phyloP scores from a whole-genome alignment of 495 filamentous ascomycete species.

The Aspergillus saccharolyticus region DNA sequence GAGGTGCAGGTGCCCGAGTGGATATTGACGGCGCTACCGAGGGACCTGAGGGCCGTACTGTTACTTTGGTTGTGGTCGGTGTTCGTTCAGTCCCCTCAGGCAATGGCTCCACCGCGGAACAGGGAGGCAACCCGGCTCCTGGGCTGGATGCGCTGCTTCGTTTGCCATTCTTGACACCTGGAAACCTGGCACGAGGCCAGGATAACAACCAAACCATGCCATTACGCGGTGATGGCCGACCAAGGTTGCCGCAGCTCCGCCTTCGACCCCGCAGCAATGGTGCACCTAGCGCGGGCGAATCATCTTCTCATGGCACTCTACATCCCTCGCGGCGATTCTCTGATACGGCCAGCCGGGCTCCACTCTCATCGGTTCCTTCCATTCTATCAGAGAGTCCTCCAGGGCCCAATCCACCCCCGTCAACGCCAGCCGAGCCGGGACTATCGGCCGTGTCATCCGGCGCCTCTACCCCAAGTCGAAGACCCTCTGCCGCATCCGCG shows the following conservation, averaged over 20 bases:
- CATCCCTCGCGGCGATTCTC: slow-evolving; percentile 33
- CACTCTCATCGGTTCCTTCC: slow-evolving; percentile 32
- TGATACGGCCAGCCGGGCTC: slow-evolving; percentile 30
- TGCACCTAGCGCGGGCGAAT: slow-evolving; percentile 38
- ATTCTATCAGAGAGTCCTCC: slow-evolving; percentile 53
- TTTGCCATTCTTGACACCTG: slow-evolving; percentile 56
- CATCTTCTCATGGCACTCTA: slow-evolving; percentile 31
- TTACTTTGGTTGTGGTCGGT: slow-evolving; percentile 67
- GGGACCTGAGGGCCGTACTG: slow-evolving; percentile 54
- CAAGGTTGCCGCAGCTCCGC: slow-evolving; percentile 50
- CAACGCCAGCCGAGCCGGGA: slow-evolving; percentile 61
- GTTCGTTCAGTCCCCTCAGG: slow-evolving; percentile 63
- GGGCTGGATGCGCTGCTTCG: slow-evolving; percentile 46
- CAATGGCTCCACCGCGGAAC: slow-evolving; percentile 40
- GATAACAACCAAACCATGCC: slow-evolving; percentile 27
- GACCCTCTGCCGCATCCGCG: slow-evolving; percentile 51
- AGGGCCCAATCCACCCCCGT: slow-evolving; percentile 62
- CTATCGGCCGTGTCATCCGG: slow-evolving; percentile 55
- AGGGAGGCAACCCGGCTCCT: slow-evolving; percentile 35
- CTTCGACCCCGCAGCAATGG: slow-evolving; percentile 44
- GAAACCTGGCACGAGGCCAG: slow-evolving; percentile 42
- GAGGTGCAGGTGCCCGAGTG: slow-evolving; percentile 24
- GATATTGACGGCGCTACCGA: slow-evolving; percentile 44
- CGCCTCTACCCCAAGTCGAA: slow-evolving; percentile 49
- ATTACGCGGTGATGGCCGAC: slow-evolving; percentile 38